phyloP scores from a whole-genome alignment of 495 filamentous ascomycete genomes.

The Podospora australis region DNA sequence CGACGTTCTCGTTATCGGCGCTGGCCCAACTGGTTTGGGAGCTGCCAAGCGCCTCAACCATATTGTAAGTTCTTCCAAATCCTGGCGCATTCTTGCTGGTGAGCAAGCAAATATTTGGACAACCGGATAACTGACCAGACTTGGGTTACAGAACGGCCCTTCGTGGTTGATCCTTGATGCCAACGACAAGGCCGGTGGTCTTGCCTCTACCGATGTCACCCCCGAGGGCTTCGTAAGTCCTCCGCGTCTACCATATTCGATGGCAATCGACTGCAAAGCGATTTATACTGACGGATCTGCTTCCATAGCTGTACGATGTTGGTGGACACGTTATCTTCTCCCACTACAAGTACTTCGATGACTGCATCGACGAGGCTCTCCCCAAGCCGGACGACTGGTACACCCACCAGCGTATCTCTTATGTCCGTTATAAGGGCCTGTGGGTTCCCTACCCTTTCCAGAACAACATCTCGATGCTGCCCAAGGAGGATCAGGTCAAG shows the following conservation, averaged over 20 bases:
- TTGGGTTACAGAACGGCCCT: conserved; percentile 58
- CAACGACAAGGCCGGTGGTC: conserved; percentile 89
- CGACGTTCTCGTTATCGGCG: conserved; percentile 97
- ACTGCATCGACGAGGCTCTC: conserved; percentile 93
- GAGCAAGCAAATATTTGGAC: conserved; percentile 13
- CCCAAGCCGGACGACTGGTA: conserved; percentile 94
- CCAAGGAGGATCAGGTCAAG: conserved; percentile 92
- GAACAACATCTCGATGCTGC: conserved; percentile 99
- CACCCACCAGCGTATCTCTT: conserved; percentile 95
- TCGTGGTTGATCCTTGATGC: conserved; percentile 96
- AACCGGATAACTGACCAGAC: conserved; percentile 19
- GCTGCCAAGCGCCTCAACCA: conserved; percentile 97
- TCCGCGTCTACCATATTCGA: background rate
- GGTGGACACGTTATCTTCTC: conserved; percentile 99
- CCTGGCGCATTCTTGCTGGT: conserved; percentile 3
- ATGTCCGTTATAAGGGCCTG: conserved; percentile 89
- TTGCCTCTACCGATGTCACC: conserved; percentile 93
- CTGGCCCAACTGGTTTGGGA: conserved; percentile 92
- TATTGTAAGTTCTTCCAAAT: conserved; percentile 58
- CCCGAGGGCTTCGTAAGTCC: conserved; percentile 92
- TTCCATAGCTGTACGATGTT: conserved; percentile 97
- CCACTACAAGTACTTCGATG: conserved; percentile 99
- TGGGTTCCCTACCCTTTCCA: conserved; percentile 99
- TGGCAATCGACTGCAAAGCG: background rate
- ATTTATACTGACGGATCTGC: background rate